phyloP scores from a whole-genome alignment of 768 basidiomycete genomes.

The Russula earlei region DNA sequence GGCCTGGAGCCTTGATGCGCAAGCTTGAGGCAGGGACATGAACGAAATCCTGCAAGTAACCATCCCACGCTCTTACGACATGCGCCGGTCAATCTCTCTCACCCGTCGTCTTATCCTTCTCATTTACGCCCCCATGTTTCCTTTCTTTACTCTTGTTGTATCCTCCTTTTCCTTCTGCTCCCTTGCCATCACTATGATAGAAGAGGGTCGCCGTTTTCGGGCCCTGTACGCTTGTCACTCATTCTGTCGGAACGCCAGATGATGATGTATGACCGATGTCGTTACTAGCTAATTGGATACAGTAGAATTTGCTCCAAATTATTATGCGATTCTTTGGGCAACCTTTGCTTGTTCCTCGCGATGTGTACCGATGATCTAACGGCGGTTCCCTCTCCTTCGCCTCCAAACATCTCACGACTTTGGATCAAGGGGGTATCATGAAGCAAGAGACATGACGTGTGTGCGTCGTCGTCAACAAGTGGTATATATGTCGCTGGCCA shows the following conservation, averaged over 20 bases:
- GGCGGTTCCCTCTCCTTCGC: neutral
- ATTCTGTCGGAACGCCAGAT: constrained; percentile 10
- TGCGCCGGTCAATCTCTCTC: neutral
- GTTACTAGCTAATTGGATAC: constrained; percentile 16
- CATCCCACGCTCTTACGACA: neutral
- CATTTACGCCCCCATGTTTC: constrained; percentile 8
- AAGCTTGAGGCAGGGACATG: constrained; percentile 10
- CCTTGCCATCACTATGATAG: neutral
- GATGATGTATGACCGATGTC: constrained; percentile 14
- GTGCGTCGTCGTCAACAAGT: constrained; percentile 14
- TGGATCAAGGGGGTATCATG: constrained; percentile 9
- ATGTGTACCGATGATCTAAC: neutral
- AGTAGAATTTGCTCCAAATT: constrained; percentile 15
- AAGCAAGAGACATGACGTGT: constrained; percentile 3
- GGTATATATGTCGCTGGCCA: constrained; percentile 12
- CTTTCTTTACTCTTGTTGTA: constrained; percentile 1
- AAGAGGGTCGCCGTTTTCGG: constrained; percentile 1
- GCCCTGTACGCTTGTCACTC: constrained; percentile 11
- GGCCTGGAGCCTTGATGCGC: constrained; percentile 10
- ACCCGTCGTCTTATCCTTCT: neutral
- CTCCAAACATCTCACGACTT: neutral
- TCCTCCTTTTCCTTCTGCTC: neutral
- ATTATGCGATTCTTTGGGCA: constrained; percentile 15
- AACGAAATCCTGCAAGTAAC: constrained; percentile 5
- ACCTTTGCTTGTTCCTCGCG: neutral